Evolutionary conservation across 2,329 filamentous ascomycete species (phyloP).

Genomic region (Cladophialophora psammophila): DNA sequence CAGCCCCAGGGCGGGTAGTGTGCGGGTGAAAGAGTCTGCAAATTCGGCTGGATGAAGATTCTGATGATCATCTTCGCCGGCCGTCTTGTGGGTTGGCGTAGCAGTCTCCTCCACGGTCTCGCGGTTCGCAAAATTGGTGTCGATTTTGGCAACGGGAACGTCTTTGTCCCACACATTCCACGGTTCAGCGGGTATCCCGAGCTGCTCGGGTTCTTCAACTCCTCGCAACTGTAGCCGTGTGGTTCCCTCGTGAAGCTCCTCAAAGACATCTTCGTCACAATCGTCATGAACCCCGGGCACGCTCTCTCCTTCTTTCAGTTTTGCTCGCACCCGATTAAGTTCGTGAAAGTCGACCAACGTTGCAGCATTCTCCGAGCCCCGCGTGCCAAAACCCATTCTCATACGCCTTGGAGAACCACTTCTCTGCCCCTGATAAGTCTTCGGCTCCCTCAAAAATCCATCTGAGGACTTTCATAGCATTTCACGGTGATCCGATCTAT

Average conservation of each 20-base stretch:
- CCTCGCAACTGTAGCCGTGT: conserved; percentile 2
- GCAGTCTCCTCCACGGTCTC: background rate
- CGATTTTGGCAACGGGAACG: background rate
- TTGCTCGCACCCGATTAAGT: background rate
- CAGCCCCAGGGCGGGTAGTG: background rate
- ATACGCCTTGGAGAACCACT: conserved; percentile 18
- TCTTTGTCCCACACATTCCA: conserved; percentile 14
- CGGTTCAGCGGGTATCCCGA: background rate
- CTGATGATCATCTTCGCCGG: background rate
- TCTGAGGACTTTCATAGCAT: background rate
- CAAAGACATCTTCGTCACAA: background rate
- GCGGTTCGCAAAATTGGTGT: background rate
- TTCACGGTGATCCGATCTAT: fast-evolving
- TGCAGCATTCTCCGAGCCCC: background rate
- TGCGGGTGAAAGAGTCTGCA: background rate
- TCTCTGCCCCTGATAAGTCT: conserved; percentile 8
- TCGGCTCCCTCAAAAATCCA: background rate
- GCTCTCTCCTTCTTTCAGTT: background rate
- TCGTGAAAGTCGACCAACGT: background rate
- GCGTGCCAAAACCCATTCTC: background rate
- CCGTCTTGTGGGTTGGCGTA: background rate
- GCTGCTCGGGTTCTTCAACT: background rate
- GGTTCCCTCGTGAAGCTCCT: conserved; percentile 6
- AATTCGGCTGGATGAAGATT: background rate
- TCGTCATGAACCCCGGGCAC: background rate